Conservation (phyloP, 208 protist genomes). For the Leishmania aethiopica region DNA sequence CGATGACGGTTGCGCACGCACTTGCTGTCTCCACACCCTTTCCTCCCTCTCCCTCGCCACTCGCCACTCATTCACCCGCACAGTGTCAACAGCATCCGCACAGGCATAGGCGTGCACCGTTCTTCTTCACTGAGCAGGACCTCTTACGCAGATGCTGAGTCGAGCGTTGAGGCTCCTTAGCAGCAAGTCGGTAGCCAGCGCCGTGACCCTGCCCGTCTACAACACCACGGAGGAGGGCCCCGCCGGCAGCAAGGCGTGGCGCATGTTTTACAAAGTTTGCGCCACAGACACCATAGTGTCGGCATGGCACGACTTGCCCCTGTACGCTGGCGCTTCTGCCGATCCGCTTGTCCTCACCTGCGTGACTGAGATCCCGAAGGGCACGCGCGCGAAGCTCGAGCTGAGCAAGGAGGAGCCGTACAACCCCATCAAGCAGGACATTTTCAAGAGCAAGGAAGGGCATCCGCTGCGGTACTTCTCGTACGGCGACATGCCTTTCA, state of each 20-base stretch:
- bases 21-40: background rate
- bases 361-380: conserved; percentile 89
- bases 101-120: background rate
- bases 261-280: conserved; percentile 48
- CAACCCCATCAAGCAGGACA: conserved; percentile 95
- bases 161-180: conserved; percentile 5
- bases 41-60: background rate
- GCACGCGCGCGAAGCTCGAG: conserved; percentile 93
- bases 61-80: background rate
- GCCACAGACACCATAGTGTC: conserved; percentile 29
- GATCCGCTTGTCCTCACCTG: conserved; percentile 60
- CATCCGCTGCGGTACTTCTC: conserved; percentile 79
- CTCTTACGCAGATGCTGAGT: conserved; percentile 15
- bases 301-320: conserved; percentile 77
- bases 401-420: conserved; percentile 83
- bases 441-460: conserved; percentile 51
- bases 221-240: conserved; percentile 10
- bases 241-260: conserved; percentile 57
- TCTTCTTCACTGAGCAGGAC: background rate
- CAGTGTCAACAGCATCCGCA: background rate
- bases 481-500: conserved; percentile 92
- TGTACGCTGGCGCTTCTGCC: conserved; percentile 22
- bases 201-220: conserved; percentile 21
- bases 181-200: background rate
- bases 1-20: background rate